phyloP scores from a whole-genome alignment of 768 basidiomycete genomes.

The Hydnum rufescens region DNA sequence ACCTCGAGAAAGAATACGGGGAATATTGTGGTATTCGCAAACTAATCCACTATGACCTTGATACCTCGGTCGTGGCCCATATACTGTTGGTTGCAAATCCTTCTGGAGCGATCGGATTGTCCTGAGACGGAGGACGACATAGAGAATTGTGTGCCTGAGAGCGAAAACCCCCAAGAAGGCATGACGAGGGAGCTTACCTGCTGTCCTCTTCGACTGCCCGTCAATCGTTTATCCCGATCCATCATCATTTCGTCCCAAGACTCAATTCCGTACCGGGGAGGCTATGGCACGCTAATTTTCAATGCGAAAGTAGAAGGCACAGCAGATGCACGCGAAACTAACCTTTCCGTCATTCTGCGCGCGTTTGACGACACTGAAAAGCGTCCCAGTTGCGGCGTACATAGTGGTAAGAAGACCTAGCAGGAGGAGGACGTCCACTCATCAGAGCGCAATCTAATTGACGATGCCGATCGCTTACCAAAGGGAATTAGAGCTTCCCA shows the following conservation, averaged over 20 bases:
- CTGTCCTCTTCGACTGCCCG: conserved; percentile 74
- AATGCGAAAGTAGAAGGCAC: background rate
- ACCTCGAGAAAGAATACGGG: too few species aligned
- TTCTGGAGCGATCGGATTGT: conserved; percentile 45
- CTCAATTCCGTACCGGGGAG: conserved; percentile 68
- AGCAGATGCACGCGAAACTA: conserved; percentile 6
- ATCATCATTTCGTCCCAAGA: conserved; percentile 95
- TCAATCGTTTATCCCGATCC: conserved; percentile 71
- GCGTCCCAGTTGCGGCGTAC: conserved; percentile 82
- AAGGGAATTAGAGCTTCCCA: conserved; percentile 97
- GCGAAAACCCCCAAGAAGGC: background rate
- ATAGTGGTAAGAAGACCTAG: conserved; percentile 65
- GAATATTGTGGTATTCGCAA: too few species aligned
- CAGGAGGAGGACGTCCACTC: conserved; percentile 8
- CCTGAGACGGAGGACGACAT: conserved; percentile 22
- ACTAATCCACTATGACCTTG: background rate
- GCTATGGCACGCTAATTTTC: conserved; percentile 28
- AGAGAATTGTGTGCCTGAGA: background rate
- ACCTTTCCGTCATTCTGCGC: conserved; percentile 88
- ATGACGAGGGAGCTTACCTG: conserved; percentile 31
- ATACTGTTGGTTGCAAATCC: conserved; percentile 52
- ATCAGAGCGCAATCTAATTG: conserved; percentile 8
- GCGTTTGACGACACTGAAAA: conserved; percentile 56
- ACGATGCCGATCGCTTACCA: conserved; percentile 27
- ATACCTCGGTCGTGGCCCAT: conserved; percentile 43